Evolutionary conservation across 2,329 filamentous ascomycete genomes (phyloP), one percentile per base, ranked within the genome.

Genomic region (Ilyonectria destructans): DNA sequence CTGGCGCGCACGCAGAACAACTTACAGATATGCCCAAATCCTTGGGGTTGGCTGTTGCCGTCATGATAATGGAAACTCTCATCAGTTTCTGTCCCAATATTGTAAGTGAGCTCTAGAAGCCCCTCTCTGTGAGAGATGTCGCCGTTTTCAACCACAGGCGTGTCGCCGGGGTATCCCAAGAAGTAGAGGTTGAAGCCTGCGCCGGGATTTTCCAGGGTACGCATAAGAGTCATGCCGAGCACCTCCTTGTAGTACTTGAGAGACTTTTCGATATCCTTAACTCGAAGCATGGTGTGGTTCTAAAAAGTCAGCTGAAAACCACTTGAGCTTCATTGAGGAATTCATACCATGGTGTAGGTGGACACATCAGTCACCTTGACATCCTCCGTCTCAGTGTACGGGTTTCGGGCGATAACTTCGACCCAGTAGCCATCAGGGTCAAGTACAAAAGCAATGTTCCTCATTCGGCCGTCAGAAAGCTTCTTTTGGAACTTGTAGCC

Each of bases 401-500:
- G 83, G 77, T 92, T 93, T 80, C 93, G 91, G 10, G 92, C 91
- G 74, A 97, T 90, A 52, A 97, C 86, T 82, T 96, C 93, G 4
- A 96, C 92, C 93, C 93, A 95, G 81, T 96, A 96, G 40, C 90
- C 92, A 80, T 97, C 94, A 0, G 95, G 95, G 75, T 97, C 95
- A 62, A 97, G 88, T 2, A 88, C 95, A 79, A 98, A 98, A 1
- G 96, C 96, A 77, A 98, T 97, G 77, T 93, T 83, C 77, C 88
- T 88, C 93, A 97, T 97, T 65, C 92, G 88, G 2, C 96, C 96
- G 73, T 98, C 96, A 0, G 90, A 90, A 65, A 98, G 85, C 83
- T 94, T 97, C 90, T 98, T 98, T 87, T 98, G 94, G 83, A 98
- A 99, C 70, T 88, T 89, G 84, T 97, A 97, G 0, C 95, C 95